These are phyloP conservation scores for Heliocybe sulcata DNA, from an alignment of 1,284 basidiomycete genomes.

Conservation along the genomic window DNA sequence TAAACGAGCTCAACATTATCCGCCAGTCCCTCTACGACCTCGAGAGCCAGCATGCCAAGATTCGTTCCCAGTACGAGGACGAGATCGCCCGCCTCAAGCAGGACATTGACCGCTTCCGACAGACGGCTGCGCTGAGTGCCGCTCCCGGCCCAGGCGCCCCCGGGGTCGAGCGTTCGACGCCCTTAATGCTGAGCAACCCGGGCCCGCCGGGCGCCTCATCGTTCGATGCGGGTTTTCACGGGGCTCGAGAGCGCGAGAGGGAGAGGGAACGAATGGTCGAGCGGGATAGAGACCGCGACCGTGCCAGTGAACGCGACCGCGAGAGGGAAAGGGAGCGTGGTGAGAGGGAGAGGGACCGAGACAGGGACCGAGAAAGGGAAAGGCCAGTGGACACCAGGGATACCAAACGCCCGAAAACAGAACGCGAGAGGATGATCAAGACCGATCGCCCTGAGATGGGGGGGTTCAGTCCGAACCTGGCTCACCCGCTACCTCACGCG, in stretches of 20 bases:
- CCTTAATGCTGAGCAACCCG: background rate
- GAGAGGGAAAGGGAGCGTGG: background rate
- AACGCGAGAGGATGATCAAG: constrained; percentile 21
- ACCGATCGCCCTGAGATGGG: constrained; percentile 22
- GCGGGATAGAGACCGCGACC: background rate
- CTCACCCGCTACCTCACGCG: constrained; percentile 7
- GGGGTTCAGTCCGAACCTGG: constrained; percentile 6
- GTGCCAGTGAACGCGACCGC: background rate
- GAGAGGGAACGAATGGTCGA: background rate
- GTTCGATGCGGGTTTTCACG: background rate
- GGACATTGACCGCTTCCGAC: constrained; percentile 48
- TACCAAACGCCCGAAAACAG: constrained; percentile 36
- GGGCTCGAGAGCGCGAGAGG: background rate
- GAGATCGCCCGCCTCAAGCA: constrained; percentile 62
- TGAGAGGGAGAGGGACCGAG: background rate
- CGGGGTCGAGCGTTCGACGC: background rate
- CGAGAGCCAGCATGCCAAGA: constrained; percentile 65
- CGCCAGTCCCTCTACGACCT: constrained; percentile 74
- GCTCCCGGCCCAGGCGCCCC: constrained; percentile 1
- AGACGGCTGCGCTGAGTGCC: constrained; percentile 14
- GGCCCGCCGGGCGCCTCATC: background rate
- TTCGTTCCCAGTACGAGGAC: constrained; percentile 69
- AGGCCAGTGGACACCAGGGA: constrained; percentile 26
- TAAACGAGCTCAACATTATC: constrained; percentile 69
- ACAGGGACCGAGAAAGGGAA: constrained; percentile 16